Evolutionary conservation across 2,329 filamentous ascomycete species (phyloP), one percentile per base, ranked within the genome.

Genomic region (Fusarium acutatum): DNA sequence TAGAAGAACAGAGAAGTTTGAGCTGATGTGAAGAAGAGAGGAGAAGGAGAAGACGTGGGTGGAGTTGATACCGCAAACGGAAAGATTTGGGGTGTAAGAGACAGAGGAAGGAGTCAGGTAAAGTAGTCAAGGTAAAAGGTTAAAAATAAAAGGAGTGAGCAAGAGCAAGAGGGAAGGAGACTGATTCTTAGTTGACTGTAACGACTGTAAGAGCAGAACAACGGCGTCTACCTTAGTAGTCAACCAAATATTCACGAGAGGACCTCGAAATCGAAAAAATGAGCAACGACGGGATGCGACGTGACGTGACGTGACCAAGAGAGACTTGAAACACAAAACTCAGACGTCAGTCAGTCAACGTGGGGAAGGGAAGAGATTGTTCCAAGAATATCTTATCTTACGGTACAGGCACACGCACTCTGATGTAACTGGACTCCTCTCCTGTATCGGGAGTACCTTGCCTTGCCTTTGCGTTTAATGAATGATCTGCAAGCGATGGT

Each of bases 351-450:
- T 46, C 46, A 64, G 40, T 30, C 41, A 64, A 56, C 57, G 60
- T 71, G 68, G 67, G 67, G 70, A 72, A 65, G 34, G 30, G 44
- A 68, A 40, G 24, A 30, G 64, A n/a, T 35, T 68, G 59, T 54
- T 66, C 69, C 57, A 71, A 71, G 44, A 60, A 73, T 66, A 65
- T 57, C 38, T 46, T 35, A 22, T 46, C 50, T 40, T 54, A 14
- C 18, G 12, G 28, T 20, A 47, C 46, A 49, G 15, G 28, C 28
- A 49, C 22, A 50, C 24, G 24, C 14, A 40, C 34, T 38, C 35
- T 28, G 50, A 57, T 22, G 49, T 43, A 41, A 57, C 59, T 41
- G 34, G 44, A n/a, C 43, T 28, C 24, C 5, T 46, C 44, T 46
- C 44, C 38, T 41, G 30, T n/a, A 28, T 24, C 44, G 57, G 57